Conservation (phyloP, 345 rosid species). For the Conringia planisiliqua region DNA sequence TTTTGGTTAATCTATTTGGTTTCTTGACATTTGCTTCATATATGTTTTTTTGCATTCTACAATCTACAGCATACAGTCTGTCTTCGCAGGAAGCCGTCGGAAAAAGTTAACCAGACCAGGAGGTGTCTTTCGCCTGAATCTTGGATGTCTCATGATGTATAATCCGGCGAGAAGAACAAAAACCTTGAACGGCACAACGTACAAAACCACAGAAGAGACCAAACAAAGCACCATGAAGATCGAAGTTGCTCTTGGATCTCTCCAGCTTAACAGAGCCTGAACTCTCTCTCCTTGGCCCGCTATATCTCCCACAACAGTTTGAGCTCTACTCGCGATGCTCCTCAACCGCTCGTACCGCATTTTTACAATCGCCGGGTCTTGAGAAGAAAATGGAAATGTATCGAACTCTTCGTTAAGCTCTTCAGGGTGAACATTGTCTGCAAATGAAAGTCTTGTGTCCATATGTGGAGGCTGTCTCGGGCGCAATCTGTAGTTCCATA, state of each 20-base stretch:
- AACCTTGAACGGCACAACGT: slow-evolving; percentile 72
- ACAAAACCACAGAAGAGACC: slow-evolving; percentile 60
- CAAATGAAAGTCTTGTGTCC: slow-evolving; percentile 75
- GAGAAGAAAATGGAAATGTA: slow-evolving; percentile 56
- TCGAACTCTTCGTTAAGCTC: slow-evolving; percentile 94
- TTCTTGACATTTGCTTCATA: slow-evolving; percentile 11
- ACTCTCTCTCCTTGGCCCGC: slow-evolving; percentile 92
- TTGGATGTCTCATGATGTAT: slow-evolving; percentile 85
- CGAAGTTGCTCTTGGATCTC: slow-evolving; percentile 87
- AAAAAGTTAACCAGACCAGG: slow-evolving; percentile 71
- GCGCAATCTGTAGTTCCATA: slow-evolving; percentile 76
- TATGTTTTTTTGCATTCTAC: slow-evolving; percentile 26
- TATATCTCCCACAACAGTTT: slow-evolving; percentile 85
- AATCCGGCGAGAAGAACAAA: slow-evolving; percentile 55
- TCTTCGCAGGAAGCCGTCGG: slow-evolving; percentile 74
- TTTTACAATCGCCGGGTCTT: slow-evolving; percentile 45
- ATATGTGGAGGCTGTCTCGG: slow-evolving; percentile 88
- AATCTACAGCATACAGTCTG: slow-evolving; percentile 80
- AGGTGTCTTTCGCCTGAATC: slow-evolving; percentile 68
- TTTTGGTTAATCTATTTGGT: slow-evolving; percentile 12
- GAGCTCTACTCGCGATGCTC: slow-evolving; percentile 75
- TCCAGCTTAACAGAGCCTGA: slow-evolving; percentile 80
- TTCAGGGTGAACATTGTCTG: slow-evolving; percentile 65
- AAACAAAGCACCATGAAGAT: slow-evolving; percentile 67
- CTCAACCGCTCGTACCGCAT: slow-evolving; percentile 81